Evolutionary conservation across 2,329 filamentous ascomycete genomes (phyloP), one percentile per base, ranked within the genome.

Genomic region (Fusarium paranaense): DNA sequence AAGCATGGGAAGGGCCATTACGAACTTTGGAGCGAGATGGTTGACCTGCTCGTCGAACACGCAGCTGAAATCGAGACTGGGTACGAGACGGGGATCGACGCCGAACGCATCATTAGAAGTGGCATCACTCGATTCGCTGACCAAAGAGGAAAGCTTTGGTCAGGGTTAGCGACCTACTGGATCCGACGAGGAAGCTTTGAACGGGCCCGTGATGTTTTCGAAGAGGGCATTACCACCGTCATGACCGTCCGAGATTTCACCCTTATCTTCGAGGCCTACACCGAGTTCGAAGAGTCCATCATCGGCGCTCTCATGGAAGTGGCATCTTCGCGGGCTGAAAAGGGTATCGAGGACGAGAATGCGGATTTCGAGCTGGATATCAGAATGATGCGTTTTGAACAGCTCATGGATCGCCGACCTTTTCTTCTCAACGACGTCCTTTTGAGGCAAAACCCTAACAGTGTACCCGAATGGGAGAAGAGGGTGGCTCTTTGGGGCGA

Each of bases 231-330:
- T 75, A 98, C 95, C 13, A 98, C 96, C 2, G 97, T 98, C 72
- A 98, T 98, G 96, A 99, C 97, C 3, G 95, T 99, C 52, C 92
- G 97, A 65, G 97, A 99, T 84, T 99, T 99, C 80, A 97, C 95
- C 1, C 90, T 98, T 64, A 93, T 98, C 54, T 99, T 99, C 78
- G 97, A 99, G 82, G 94, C 95, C 0, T 99, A 98, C 80, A 92
- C 94, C 35, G 97, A 99, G 83, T 98, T 98, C 71, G 97, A 99
- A 82, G 97, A 99, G 84, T 96, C 95, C 0, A 93, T 98, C 76
- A 98, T 98, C 73, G 93, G 94, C 16, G 92, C 92, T 57, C 87
- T 98, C 77, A 97, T 99, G 92, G 95, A 98, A 78, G 90, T 94
- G 63, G 95, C 95, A 2, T 93, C 95, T 8, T 85, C 86, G 58